These are phyloP conservation scores for Graphilbum ipis-grandicollis DNA, from an alignment of 2,329 filamentous ascomycete species.

Conservation along the genomic window DNA sequence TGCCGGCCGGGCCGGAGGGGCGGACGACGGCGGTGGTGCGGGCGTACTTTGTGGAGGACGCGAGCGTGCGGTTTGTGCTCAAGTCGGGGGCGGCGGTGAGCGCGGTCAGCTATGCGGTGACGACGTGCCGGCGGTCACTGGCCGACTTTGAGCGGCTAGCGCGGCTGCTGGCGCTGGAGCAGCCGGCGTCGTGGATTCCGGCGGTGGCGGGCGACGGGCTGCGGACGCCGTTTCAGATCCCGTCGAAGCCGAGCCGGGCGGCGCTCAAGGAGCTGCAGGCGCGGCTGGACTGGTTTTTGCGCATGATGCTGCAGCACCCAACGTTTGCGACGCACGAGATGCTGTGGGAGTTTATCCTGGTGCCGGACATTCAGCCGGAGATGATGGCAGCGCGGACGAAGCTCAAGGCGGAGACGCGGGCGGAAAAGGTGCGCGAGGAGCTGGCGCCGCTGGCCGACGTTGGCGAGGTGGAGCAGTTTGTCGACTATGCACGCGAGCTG, in stretches of 20 bases:
- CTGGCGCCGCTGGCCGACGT: constrained; percentile 70
- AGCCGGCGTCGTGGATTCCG: constrained; percentile 91
- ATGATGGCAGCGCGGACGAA: constrained; percentile 81
- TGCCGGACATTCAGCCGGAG: constrained; percentile 78
- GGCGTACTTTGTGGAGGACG: constrained; percentile 94
- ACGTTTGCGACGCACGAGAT: constrained; percentile 95
- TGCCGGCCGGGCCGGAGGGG: constrained; percentile 52
- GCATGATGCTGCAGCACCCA: constrained; percentile 69
- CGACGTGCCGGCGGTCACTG: constrained; percentile 76
- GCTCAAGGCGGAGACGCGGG: constrained; percentile 67
- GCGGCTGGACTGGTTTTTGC: constrained; percentile 73
- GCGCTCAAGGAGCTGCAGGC: constrained; percentile 77
- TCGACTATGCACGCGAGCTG: constrained; percentile 78
- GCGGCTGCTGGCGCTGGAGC: constrained; percentile 68
- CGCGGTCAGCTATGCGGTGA: constrained; percentile 75
- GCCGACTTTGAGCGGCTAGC: constrained; percentile 83
- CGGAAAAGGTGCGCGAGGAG: constrained; percentile 78
- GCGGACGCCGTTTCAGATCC: constrained; percentile 81
- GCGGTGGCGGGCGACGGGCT: constrained; percentile 55
- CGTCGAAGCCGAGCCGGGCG: constrained; percentile 76
- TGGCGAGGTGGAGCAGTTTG: constrained; percentile 81
- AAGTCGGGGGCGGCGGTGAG: constrained; percentile 84
- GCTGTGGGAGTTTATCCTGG: constrained; percentile 97
- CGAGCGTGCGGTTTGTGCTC: constrained; percentile 76
- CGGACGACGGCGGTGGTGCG: constrained; percentile 85